A percentile compares a stretch with the other conserved stretches of the same genome.
These are phyloP conservation scores for Chlorencoelia australis DNA, from an alignment of 2,329 filamentous ascomycete species.

Conservation along the genomic window DNA sequence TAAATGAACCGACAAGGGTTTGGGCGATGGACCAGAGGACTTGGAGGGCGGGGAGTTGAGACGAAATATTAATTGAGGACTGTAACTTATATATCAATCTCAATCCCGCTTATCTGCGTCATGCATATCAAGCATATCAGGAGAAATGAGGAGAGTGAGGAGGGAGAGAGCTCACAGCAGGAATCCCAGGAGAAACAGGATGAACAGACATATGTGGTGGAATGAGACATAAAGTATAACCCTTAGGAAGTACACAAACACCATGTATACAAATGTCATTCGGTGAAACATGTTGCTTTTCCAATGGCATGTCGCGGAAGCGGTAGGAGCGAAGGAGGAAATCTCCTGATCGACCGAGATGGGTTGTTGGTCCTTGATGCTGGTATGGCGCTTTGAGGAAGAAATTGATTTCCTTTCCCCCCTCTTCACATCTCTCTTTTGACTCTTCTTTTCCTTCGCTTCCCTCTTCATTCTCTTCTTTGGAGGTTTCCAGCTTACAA, in stretches of 20 bases:
- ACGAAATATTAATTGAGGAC: neutral
- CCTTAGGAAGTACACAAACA: neutral
- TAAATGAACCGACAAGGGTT: neutral
- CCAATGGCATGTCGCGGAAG: neutral
- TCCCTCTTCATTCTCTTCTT: neutral
- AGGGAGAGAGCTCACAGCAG: no score
- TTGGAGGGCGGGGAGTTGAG: neutral
- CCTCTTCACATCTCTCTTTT: no score
- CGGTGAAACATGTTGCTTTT: neutral
- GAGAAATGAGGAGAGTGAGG: no score
- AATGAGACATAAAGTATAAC: neutral
- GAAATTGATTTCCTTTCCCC: no score
- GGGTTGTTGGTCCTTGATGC: neutral
- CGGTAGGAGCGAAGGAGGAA: neutral
- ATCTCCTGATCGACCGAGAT: neutral
- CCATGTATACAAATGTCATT: neutral
- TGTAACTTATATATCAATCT: no score
- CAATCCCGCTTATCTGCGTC: no score
- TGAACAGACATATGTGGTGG: slow-evolving; percentile 1
- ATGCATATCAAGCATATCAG: no score
- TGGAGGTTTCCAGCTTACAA: neutral
- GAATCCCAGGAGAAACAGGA: neutral
- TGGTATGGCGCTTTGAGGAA: slow-evolving; percentile 1
- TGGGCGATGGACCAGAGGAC: slow-evolving; percentile 1
- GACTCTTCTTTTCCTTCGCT: no score